A percentile compares a stretch with the other conserved stretches of the same genome.
Conservation (phyloP, 73 alveolate species). For the Paramecium caudatum region DNA sequence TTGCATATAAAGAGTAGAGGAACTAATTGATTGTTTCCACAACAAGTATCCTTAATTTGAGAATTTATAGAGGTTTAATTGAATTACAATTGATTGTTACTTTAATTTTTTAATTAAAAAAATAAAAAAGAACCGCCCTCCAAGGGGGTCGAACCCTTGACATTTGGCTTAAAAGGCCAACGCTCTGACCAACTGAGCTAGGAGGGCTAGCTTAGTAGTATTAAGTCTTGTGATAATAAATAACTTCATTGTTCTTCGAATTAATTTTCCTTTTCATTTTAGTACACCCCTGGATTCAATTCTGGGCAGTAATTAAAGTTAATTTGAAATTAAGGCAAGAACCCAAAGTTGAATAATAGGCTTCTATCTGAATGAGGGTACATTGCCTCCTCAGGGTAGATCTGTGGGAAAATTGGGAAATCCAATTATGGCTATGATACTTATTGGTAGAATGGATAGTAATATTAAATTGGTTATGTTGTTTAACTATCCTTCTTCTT, state of each 20-base stretch:
- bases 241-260: constrained; percentile 41
- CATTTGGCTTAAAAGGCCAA: constrained; percentile 72
- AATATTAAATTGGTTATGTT: neutral
- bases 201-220: constrained; percentile 73
- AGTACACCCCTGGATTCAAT: neutral
- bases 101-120: neutral
- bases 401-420: neutral
- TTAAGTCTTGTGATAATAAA: no score
- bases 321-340: constrained; percentile 1
- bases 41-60: neutral
- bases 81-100: neutral
- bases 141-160: constrained; percentile 77
- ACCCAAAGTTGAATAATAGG: neutral
- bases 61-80: constrained; percentile 10
- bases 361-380: constrained; percentile 28
- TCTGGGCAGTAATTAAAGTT: neutral
- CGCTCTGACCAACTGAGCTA: constrained; percentile 76
- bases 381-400: neutral
- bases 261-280: constrained; percentile 26
- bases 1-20: constrained; percentile 16
- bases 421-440: constrained; percentile 1
- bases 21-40: neutral
- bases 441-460: constrained; percentile 8
- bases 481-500: constrained; percentile 48
- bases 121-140: constrained; percentile 71